phyloP scores from a whole-genome alignment of 228 moss, liverwort and hornwort species.

The Sphagnum fallax region DNA sequence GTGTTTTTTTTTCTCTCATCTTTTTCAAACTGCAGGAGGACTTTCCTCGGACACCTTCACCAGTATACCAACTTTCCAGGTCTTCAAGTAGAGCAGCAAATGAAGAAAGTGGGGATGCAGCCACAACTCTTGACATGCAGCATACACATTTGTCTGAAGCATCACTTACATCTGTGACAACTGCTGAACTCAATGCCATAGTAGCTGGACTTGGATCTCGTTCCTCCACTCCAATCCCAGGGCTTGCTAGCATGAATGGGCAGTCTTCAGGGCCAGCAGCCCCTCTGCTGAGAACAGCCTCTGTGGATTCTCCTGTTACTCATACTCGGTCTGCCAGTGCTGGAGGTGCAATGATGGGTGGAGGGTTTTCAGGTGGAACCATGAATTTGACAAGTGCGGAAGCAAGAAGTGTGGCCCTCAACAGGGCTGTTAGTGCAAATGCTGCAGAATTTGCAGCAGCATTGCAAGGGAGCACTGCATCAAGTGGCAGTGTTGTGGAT shows the following conservation, averaged over 20 bases:
- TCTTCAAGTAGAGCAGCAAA: slow-evolving; percentile 55
- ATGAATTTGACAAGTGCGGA: slow-evolving; percentile 46
- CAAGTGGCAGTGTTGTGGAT: slow-evolving; percentile 78
- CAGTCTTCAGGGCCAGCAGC: slow-evolving; percentile 46
- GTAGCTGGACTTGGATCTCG: slow-evolving; percentile 68
- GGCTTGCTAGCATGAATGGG: slow-evolving; percentile 26
- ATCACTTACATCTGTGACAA: slow-evolving; percentile 21
- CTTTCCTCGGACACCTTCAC: slow-evolving; percentile 56
- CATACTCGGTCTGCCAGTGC: slow-evolving; percentile 73
- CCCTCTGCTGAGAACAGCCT: slow-evolving; percentile 46
- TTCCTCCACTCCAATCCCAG: slow-evolving; percentile 80
- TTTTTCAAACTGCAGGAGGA: slow-evolving; percentile 30
- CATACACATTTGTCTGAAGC: slow-evolving; percentile 72
- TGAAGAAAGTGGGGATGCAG: slow-evolving; percentile 66
- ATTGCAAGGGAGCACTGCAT: slow-evolving; percentile 24
- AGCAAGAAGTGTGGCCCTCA: slow-evolving; percentile 33
- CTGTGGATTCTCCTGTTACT: slow-evolving; percentile 50
- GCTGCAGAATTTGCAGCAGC: slow-evolving; percentile 63
- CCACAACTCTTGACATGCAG: slow-evolving; percentile 53
- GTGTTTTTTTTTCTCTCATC: too few species aligned
- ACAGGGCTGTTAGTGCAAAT: slow-evolving; percentile 70
- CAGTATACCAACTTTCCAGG: slow-evolving; percentile 46
- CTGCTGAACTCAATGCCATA: slow-evolving; percentile 51
- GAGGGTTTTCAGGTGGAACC: slow-evolving; percentile 50
- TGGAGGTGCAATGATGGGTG: slow-evolving; percentile 48